Evolutionary conservation across 106 monocot species (phyloP), one percentile per base, ranked within the genome.

Genomic region (Platanthera guangdongensis): DNA sequence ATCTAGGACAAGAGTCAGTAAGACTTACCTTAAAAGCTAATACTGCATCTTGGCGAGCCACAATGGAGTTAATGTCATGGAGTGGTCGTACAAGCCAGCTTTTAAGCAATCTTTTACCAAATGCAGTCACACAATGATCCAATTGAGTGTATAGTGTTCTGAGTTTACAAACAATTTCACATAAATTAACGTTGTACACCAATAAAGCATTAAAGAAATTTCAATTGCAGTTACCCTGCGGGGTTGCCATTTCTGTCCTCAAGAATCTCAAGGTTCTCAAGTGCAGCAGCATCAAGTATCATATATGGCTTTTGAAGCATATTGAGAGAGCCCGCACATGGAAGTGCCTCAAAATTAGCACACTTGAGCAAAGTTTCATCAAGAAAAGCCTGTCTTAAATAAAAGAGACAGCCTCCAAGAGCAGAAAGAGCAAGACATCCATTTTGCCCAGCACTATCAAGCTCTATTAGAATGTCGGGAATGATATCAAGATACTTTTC

Each of bases 231-330:
- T 53, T 91, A 97, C 96, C 96, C 94, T 7, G 89, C 83, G 4
- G 57, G 70, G 51, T 86, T 86, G 82, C 97, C 94, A 92, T 77
- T 82, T 83, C 68, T 88, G 82, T 99, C 94, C 83, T 94, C 97
- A 73, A 94, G 77, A 72, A 99, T 86, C 77, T 99, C 97, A 73
- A 99, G 94, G 75, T 89, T 99, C 81, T 99, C 91, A 69, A 99
- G 91, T 47, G 94, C 94, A 57, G 97, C 80, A 80, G 97, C 85
- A 89, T 99, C 91, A 85, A 99, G 97, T 68, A 87, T 81, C 97
- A 99, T 99, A 80, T 88, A 85, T 81, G 84, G 60, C 72, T 87
- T 92, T 60, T 85, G 77, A 74, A 80, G 19, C 57, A 21, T 74
- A 77, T 60, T 81, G 19, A 14, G 15, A 15, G 71, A 77, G 30